Conservation (phyloP, 306 rosid species). For the Malus fusca region DNA sequence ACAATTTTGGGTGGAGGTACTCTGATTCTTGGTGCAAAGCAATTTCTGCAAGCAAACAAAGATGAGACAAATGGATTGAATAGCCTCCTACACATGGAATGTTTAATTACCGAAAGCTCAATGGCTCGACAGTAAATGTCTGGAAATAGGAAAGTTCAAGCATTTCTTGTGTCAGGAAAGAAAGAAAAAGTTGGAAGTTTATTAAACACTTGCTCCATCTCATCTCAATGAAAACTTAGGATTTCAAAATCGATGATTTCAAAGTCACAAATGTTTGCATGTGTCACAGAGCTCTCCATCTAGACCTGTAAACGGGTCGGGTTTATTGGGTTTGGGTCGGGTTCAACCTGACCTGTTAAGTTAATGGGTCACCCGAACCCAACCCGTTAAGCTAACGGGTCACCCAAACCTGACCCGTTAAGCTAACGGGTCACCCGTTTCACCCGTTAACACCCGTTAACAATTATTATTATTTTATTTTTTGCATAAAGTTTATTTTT, state of each 20-base stretch:
- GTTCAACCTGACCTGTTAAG: too few species aligned
- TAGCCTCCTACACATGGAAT: constrained; percentile 1
- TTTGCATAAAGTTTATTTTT: too few species aligned
- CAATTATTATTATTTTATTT: too few species aligned
- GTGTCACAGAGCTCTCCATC: constrained; percentile 11
- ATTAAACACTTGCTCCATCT: background rate
- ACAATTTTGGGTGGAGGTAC: constrained; percentile 29
- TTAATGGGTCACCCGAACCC: too few species aligned
- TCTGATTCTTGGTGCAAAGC: constrained; percentile 37
- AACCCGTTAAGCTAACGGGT: too few species aligned
- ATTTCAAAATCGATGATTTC: background rate
- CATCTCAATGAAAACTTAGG: background rate
- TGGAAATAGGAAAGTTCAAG: constrained; percentile 2
- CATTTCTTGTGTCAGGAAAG: background rate
- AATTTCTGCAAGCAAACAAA: constrained; percentile 41
- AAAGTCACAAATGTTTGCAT: background rate
- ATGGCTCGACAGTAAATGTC: background rate
- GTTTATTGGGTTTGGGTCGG: too few species aligned
- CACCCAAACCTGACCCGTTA: too few species aligned
- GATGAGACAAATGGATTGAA: constrained; percentile 15
- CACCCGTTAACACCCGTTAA: too few species aligned
- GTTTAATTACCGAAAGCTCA: background rate
- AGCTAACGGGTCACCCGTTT: too few species aligned
- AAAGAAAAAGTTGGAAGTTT: background rate
- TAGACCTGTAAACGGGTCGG: too few species aligned